Evolutionary conservation across 2,329 filamentous ascomycete species (phyloP).

Genomic region (Exophiala viscosa): DNA sequence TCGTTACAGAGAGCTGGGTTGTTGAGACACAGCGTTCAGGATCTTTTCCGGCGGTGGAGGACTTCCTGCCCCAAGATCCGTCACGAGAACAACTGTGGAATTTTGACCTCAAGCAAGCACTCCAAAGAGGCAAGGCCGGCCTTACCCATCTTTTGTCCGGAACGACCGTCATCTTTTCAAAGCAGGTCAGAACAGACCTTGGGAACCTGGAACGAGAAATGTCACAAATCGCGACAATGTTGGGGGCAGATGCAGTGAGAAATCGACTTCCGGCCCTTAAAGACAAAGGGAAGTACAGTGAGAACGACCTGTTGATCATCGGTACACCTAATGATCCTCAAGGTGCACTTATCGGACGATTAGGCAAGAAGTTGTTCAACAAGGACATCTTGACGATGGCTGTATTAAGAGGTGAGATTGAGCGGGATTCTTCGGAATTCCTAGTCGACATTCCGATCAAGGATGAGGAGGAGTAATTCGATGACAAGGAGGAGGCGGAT

Average conservation of each 20-base stretch:
- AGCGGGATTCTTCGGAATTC: conserved; percentile 30
- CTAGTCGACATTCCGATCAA: conserved; percentile 10
- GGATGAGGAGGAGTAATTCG: conserved; percentile 2
- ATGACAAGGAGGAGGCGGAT: too few relatives aligned
- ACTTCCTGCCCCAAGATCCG: conserved; percentile 35
- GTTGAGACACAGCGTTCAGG: conserved; percentile 36
- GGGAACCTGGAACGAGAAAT: conserved; percentile 21
- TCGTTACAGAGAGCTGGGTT: conserved; percentile 49
- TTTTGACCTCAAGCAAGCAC: conserved; percentile 33
- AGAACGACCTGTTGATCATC: conserved; percentile 35
- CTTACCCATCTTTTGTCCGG: conserved; percentile 30
- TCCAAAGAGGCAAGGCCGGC: conserved; percentile 26
- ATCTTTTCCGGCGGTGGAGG: conserved; percentile 34
- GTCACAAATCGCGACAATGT: conserved; percentile 12
- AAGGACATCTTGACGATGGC: conserved; percentile 43
- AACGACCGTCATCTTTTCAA: conserved; percentile 38
- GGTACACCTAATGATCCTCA: conserved; percentile 38
- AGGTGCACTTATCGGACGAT: conserved; percentile 32
- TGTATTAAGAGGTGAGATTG: conserved; percentile 42
- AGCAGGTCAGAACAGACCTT: conserved; percentile 35
- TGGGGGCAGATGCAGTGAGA: conserved; percentile 20
- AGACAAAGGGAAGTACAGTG: conserved; percentile 18
- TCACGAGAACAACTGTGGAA: conserved; percentile 39
- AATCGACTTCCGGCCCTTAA: conserved; percentile 14
- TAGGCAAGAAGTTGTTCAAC: conserved; percentile 37